Evolutionary conservation across 2,329 filamentous ascomycete species (phyloP), one percentile per base, ranked within the genome.

Genomic region (Fusarium azukiicola): DNA sequence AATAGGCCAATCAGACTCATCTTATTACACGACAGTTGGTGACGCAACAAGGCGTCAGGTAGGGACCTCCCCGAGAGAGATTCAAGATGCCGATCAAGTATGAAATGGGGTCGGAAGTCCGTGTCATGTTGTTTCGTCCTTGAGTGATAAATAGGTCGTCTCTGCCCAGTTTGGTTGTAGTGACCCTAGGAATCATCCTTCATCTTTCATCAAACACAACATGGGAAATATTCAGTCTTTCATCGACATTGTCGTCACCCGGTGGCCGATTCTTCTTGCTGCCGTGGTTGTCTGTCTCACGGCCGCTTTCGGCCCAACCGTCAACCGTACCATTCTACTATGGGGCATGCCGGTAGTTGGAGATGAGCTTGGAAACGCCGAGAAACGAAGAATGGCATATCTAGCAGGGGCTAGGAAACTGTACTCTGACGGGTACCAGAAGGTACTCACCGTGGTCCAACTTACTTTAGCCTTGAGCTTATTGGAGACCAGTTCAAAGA

Each of bases 331-430:
- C 0, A 1, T 70, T 0, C 73, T 70, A 27, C 52, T 80, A 11
- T 78, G 69, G 78, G 56, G 6, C 7, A 72, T 80, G 0, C 78
- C 77, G 0, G 47, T 73, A 6, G 14, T 80, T 10, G 75, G 78
- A 9, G 61, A 71, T 8, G 27, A 32, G 27, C 27, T 32, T 32
- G 75, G 75, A 9, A 73, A 27, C 21, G 47, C 67, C 0, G 78
- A 80, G 14, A 80, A 76, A 52, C 61, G 77, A 4, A 76, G 78
- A 56, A 44, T 71, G 14, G 78, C 77, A 3, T 80, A 80, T 11
- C 52, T 80, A 3, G 47, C 38, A 12, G 71, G 77, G 4, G 78
- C 77, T 1, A 63, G 75, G n/a, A 73, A 61, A 7, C 2, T 80
- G 1, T 80, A 80, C 73, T 63, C 44, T 2, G 58, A 67, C 2